These are phyloP conservation scores for Nothopassalora personata DNA, from an alignment of 2,329 filamentous ascomycete genomes.

Conservation along the genomic window DNA sequence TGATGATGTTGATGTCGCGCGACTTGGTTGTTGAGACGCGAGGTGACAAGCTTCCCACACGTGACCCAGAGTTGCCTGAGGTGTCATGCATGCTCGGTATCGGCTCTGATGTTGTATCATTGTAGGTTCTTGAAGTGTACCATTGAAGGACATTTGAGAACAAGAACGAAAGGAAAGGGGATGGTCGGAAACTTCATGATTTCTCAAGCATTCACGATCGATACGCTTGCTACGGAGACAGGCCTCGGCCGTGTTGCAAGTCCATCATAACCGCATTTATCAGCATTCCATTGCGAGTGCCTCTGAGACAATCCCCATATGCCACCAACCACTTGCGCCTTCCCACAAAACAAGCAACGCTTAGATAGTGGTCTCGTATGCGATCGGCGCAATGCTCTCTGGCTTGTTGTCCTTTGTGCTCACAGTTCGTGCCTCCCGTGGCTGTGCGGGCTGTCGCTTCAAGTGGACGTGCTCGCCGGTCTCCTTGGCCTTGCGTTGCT, in stretches of 20 bases:
- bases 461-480: constrained; percentile 82
- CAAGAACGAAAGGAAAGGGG: not conserved
- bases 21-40: not conserved
- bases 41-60: not conserved
- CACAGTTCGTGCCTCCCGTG: constrained; percentile 75
- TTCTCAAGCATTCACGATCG: constrained; percentile 22
- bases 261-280: constrained; percentile 6
- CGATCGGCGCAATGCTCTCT: constrained; percentile 83
- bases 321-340: constrained; percentile 19
- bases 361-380: constrained; percentile 99
- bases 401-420: constrained; percentile 76
- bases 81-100: not conserved
- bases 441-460: constrained; percentile 80
- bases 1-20: constrained; percentile 3
- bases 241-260: constrained; percentile 10
- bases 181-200: not conserved
- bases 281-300: constrained; percentile 12
- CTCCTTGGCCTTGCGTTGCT: constrained; percentile 88
- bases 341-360: constrained; percentile 20
- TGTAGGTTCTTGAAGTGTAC: not conserved
- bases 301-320: constrained; percentile 14
- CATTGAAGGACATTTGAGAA: not conserved
- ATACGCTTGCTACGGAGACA: constrained; percentile 25
- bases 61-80: not conserved
- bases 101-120: not conserved